Evolutionary conservation across 306 rosid genomes (phyloP).

Genomic region (Pachyrhizus erosus): DNA sequence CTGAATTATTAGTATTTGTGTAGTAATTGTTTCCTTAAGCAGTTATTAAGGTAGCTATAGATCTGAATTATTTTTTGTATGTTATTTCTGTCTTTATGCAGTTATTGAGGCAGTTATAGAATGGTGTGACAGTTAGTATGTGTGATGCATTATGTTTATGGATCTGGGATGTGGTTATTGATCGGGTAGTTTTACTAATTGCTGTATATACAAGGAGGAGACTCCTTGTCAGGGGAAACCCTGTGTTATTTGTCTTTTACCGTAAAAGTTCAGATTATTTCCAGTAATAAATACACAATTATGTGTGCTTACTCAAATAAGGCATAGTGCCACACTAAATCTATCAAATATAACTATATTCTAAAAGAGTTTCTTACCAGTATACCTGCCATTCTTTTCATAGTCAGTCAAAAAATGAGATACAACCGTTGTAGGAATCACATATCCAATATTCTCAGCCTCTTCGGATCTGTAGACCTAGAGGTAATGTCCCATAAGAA

Average conservation of each 20-base stretch:
- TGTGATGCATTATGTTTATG: neutral
- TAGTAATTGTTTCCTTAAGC: neutral
- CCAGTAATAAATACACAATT: neutral
- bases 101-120: neutral
- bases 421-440: conserved; percentile 94
- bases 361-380: conserved; percentile 69
- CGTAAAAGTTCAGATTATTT: neutral
- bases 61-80: neutral
- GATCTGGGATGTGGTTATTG: neutral
- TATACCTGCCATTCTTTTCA: conserved; percentile 86
- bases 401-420: conserved; percentile 94
- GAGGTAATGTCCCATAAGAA: conserved; percentile 63
- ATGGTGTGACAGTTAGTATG: neutral
- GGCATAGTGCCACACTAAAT: conserved; percentile 32
- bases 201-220: neutral
- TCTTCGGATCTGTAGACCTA: conserved; percentile 99
- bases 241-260: neutral
- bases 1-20: neutral
- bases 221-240: neutral
- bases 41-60: neutral
- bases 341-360: conserved; percentile 36
- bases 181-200: neutral
- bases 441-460: conserved; percentile 99
- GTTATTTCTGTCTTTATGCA: neutral
- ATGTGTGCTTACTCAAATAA: conserved; percentile 4